Conservation (phyloP, 257 asterid genomes). For the Vinca minor region DNA sequence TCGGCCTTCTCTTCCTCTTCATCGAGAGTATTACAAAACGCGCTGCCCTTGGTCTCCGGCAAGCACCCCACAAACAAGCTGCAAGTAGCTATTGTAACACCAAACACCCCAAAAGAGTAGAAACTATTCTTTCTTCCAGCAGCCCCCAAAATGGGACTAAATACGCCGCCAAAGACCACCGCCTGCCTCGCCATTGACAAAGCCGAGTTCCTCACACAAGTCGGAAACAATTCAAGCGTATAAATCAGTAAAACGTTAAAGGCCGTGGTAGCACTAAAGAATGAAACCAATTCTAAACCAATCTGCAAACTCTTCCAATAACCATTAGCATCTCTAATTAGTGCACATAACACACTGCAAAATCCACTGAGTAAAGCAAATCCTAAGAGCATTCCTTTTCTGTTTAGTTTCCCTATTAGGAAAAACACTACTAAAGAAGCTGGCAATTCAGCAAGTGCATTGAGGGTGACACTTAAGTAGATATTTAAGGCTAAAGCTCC, state of each 20-base stretch:
- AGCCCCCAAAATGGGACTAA: constrained; percentile 49
- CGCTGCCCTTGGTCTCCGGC: constrained; percentile 60
- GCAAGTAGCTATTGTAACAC: constrained; percentile 29
- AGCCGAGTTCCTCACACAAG: constrained; percentile 66
- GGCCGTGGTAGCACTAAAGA: constrained; percentile 44
- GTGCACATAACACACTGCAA: constrained; percentile 38
- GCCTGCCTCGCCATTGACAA: constrained; percentile 67
- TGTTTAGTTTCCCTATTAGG: constrained; percentile 30
- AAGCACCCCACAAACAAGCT: constrained; percentile 33
- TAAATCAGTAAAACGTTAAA: constrained; percentile 38
- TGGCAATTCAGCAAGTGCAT: constrained; percentile 54
- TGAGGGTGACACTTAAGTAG: constrained; percentile 52
- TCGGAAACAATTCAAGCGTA: constrained; percentile 66
- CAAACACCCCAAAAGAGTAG: constrained; percentile 51
- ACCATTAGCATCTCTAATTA: constrained; percentile 9
- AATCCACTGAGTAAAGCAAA: constrained; percentile 39
- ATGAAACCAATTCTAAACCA: constrained; percentile 46
- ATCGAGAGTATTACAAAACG: constrained; percentile 43
- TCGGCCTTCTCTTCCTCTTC: constrained; percentile 36
- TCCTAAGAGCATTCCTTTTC: constrained; percentile 30
- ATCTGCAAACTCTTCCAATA: constrained; percentile 22
- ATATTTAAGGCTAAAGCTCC: constrained; percentile 34
- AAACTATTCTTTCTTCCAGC: constrained; percentile 37
- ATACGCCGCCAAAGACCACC: constrained; percentile 41
- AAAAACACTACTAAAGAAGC: constrained; percentile 33